phyloP scores from a whole-genome alignment of 768 basidiomycete species.

The Leccinum longicurvipes region DNA sequence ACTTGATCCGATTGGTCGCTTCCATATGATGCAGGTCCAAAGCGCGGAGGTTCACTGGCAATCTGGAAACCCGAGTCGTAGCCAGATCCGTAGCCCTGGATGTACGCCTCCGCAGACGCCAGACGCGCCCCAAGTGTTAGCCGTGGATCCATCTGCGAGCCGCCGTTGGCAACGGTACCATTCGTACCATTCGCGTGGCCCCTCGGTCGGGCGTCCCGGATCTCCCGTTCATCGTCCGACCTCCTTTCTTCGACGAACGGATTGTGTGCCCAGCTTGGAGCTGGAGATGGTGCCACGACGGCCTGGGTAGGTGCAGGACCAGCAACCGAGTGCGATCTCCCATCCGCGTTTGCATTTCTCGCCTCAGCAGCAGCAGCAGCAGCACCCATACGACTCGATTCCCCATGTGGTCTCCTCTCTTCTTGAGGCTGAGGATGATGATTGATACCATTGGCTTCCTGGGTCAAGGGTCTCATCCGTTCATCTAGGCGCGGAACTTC shows the following conservation, averaged over 20 bases:
- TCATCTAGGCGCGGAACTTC: conserved; percentile 23
- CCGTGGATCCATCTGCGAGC: conserved; percentile 2
- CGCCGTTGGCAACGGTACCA: background rate
- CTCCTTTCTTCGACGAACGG: conserved; percentile 29
- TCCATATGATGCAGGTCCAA: conserved; percentile 20
- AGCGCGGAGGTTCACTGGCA: conserved; percentile 12
- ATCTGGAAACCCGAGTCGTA: conserved; percentile 30
- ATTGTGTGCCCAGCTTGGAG: conserved; percentile 30
- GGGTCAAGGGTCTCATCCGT: conserved; percentile 13
- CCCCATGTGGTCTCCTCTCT: conserved; percentile 12
- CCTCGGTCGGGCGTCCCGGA: conserved; percentile 2
- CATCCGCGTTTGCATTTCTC: conserved; percentile 10
- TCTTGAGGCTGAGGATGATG: conserved; percentile 11
- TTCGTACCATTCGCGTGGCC: conserved; percentile 11
- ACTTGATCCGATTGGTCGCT: conserved; percentile 18
- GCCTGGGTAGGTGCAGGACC: conserved; percentile 32
- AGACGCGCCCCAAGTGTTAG: conserved; percentile 14
- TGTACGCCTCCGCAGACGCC: conserved; percentile 37
- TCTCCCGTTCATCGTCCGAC: conserved; percentile 31
- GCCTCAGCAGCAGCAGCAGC: conserved; percentile 1
- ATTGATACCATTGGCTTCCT: conserved; percentile 12
- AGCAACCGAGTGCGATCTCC: conserved; percentile 31
- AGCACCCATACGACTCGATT: conserved; percentile 9
- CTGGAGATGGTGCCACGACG: conserved; percentile 21
- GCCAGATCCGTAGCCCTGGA: conserved; percentile 35